Conservation (phyloP, 257 asterid species). For the Knoxia roxburghii region DNA sequence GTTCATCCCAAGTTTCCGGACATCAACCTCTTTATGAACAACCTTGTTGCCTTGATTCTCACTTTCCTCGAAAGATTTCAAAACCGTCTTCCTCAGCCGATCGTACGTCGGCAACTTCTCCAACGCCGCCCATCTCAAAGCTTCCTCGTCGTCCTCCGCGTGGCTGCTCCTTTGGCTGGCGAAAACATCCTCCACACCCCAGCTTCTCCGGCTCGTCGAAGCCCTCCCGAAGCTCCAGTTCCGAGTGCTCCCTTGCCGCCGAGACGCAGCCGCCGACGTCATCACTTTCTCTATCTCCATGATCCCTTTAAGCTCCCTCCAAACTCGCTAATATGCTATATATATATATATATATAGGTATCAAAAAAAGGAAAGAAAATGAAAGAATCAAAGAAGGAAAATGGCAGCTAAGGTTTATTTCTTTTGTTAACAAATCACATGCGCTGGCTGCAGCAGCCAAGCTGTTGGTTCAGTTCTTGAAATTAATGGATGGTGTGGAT, state of each 20-base stretch:
- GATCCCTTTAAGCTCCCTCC: background rate
- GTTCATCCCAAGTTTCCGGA: slow-evolving; percentile 33
- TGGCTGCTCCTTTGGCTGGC: slow-evolving; percentile 26
- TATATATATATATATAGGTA: background rate
- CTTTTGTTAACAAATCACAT: too few species aligned
- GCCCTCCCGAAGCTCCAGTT: slow-evolving; percentile 29
- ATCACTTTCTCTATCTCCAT: slow-evolving; percentile 20
- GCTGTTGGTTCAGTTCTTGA: too few species aligned
- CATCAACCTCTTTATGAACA: slow-evolving; percentile 40
- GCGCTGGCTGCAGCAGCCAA: too few species aligned
- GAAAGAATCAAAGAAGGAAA: too few species aligned
- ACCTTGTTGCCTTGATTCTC: slow-evolving; percentile 18
- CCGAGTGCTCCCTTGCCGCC: slow-evolving; percentile 38
- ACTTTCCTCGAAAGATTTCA: slow-evolving; percentile 29
- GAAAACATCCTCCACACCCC: slow-evolving; percentile 55
- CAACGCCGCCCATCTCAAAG: slow-evolving; percentile 81
- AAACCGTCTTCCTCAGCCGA: slow-evolving; percentile 54
- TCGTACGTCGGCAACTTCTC: slow-evolving; percentile 85
- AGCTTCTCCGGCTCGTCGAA: slow-evolving; percentile 28
- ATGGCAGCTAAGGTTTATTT: too few species aligned
- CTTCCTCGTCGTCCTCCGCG: slow-evolving; percentile 78
- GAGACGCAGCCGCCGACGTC: slow-evolving; percentile 7
- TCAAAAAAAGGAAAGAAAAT: background rate
- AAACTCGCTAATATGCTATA: background rate
- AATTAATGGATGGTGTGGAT: too few species aligned